Percentiles rank a stretch among this genome's conserved stretches.
phyloP scores from a whole-genome alignment of 352 stramenopile species.

The Phytophthora macrochlamydospora region DNA sequence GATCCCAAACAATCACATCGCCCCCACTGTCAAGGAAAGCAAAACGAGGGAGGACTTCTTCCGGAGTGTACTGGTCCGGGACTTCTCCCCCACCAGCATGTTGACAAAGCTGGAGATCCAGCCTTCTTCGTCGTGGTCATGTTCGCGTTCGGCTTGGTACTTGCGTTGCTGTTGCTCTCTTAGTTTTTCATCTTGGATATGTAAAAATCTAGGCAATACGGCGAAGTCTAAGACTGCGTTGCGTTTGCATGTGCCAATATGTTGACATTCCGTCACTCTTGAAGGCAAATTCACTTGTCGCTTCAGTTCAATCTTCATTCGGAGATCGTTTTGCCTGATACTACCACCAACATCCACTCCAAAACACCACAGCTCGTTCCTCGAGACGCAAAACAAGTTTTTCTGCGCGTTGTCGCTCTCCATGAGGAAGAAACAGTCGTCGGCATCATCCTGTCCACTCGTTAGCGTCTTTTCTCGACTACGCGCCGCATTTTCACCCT shows the following conservation, averaged over 20 bases:
- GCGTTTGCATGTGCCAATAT: slow-evolving; percentile 15
- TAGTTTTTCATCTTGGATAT: slow-evolving; percentile 52
- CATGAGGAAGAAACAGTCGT: slow-evolving; percentile 60
- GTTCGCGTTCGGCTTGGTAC: slow-evolving; percentile 39
- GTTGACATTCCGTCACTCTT: slow-evolving; percentile 25
- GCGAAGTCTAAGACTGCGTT: slow-evolving; percentile 48
- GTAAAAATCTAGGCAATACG: slow-evolving; percentile 60
- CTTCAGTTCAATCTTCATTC: slow-evolving; percentile 43
- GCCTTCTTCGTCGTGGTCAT: slow-evolving; percentile 52
- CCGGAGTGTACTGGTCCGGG: slow-evolving; percentile 70
- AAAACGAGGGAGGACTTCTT: slow-evolving; percentile 74
- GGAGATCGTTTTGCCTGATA: slow-evolving; percentile 49
- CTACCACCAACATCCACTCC: slow-evolving; percentile 42
- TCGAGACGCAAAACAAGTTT: slow-evolving; percentile 66
- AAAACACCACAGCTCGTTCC: slow-evolving; percentile 65
- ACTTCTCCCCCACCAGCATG: slow-evolving; percentile 69
- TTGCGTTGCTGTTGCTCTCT: slow-evolving; percentile 38
- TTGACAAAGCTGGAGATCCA: slow-evolving; percentile 73
- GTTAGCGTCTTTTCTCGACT: slow-evolving; percentile 10
- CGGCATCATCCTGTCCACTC: slow-evolving; percentile 13
- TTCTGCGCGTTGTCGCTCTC: slow-evolving; percentile 54
- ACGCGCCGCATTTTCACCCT: slow-evolving; percentile 22
- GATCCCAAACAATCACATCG: slow-evolving; percentile 81
- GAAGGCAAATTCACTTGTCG: slow-evolving; percentile 56
- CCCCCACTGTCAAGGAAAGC: slow-evolving; percentile 55